Percentiles rank a stretch among this genome's conserved stretches.
Evolutionary conservation across 2,329 filamentous ascomycete species (phyloP).

Genomic region (Metarhizium robertsii): DNA sequence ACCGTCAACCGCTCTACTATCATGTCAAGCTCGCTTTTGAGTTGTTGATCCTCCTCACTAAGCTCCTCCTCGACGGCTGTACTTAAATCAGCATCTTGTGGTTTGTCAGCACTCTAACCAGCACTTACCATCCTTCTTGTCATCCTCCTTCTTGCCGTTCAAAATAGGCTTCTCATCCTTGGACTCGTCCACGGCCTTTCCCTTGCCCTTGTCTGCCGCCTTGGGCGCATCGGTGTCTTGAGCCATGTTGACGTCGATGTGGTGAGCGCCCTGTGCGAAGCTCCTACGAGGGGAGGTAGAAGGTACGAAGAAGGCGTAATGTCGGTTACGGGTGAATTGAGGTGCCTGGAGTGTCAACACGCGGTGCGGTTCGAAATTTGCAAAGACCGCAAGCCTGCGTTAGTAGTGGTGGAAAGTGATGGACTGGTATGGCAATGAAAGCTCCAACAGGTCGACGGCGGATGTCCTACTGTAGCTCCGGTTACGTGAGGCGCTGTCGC

Average conservation of each 20-base stretch:
- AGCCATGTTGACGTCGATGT: constrained; percentile 59
- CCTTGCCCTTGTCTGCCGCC: constrained; percentile 90
- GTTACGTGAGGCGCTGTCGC: constrained; percentile 38
- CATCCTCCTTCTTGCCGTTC: constrained; percentile 73
- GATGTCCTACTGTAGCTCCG: constrained; percentile 20
- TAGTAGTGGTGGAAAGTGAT: constrained; percentile 24
- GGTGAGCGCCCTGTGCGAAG: constrained; percentile 17
- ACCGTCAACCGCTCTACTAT: constrained; percentile 91
- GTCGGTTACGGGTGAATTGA: background rate
- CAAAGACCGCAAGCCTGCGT: background rate
- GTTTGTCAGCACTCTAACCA: constrained; percentile 8
- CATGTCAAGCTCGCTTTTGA: constrained; percentile 97
- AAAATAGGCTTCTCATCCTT: constrained; percentile 60
- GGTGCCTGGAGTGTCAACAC: background rate
- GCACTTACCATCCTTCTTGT: constrained; percentile 41
- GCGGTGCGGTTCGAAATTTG: background rate
- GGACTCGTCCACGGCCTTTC: constrained; percentile 68
- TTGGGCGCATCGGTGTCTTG: constrained; percentile 84
- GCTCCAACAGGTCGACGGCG: constrained; percentile 15
- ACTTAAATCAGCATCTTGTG: constrained; percentile 13
- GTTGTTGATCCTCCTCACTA: constrained; percentile 94
- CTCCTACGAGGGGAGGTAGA: constrained; percentile 9
- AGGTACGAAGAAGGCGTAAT: constrained; percentile 5
- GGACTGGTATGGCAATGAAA: constrained; percentile 24
- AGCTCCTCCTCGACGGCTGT: constrained; percentile 65